Percentiles rank a stretch among this genome's conserved stretches.
phyloP scores from a whole-genome alignment of 257 asterid species.

The Mitragyna speciosa region DNA sequence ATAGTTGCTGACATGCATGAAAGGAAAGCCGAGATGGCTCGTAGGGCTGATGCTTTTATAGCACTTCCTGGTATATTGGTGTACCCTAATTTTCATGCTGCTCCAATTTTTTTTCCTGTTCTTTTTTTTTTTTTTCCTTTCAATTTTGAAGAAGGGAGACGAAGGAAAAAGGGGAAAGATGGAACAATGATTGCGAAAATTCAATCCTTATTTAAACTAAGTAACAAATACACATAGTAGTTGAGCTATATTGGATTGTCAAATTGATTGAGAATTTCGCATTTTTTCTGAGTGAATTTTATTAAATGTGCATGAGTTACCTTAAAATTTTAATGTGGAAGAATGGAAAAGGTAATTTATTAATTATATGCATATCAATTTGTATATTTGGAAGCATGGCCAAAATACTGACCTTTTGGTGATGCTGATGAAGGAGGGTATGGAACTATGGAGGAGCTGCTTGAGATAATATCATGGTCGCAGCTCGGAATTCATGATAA shows the following conservation, averaged over 20 bases:
- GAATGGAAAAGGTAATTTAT: too few species aligned
- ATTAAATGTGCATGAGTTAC: too few species aligned
- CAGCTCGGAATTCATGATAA: conserved; percentile 51
- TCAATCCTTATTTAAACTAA: not conserved
- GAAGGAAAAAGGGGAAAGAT: not conserved
- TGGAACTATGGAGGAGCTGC: conserved; percentile 69
- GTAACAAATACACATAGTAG: not conserved
- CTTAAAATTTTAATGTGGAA: not conserved
- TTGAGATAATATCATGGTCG: conserved; percentile 63
- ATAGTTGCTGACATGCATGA: conserved; percentile 66
- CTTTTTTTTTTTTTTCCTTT: not conserved
- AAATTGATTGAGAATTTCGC: not conserved
- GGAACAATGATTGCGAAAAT: not conserved
- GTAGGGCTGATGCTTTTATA: conserved; percentile 53
- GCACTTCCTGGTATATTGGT: conserved; percentile 56
- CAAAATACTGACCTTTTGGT: not conserved
- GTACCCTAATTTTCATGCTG: not conserved
- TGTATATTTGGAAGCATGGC: too few species aligned
- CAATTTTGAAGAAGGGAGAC: not conserved
- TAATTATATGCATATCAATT: too few species aligned
- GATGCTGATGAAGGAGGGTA: conserved; percentile 50
- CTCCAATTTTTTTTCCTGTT: not conserved
- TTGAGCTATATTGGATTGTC: too few species aligned
- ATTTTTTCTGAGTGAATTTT: not conserved
- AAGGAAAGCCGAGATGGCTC: conserved; percentile 73